phyloP scores from a whole-genome alignment of 2,329 filamentous ascomycete species.

The Fusarium zealandicum region DNA sequence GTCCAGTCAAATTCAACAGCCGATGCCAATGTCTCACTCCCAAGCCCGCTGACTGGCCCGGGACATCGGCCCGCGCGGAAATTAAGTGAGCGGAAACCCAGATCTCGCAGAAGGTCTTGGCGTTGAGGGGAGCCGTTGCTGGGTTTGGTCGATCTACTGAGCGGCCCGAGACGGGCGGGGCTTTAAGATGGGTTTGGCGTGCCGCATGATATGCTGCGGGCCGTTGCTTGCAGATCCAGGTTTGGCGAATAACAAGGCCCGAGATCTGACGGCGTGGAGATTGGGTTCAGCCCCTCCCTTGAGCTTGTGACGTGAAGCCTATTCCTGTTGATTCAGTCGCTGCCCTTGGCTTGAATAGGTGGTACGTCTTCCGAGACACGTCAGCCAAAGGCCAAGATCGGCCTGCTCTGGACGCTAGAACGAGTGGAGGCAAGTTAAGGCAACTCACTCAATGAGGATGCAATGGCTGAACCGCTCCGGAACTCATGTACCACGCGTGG shows the following conservation, averaged over 20 bases:
- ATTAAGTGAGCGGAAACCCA: not conserved
- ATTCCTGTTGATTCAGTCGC: no score
- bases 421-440: no score
- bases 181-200: not conserved
- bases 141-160: not conserved
- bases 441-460: no score
- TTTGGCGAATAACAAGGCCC: not conserved
- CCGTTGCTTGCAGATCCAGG: not conserved
- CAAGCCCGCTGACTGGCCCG: not conserved
- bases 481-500: no score
- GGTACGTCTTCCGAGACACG: not conserved
- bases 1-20: not conserved
- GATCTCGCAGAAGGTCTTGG: slow-evolving; percentile 1
- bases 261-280: not conserved
- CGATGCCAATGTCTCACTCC: not conserved
- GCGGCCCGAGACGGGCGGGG: not conserved
- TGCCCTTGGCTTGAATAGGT: not conserved
- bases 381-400: no score
- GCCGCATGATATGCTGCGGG: not conserved
- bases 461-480: no score
- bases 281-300: not conserved
- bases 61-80: not conserved
- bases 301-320: not conserved
- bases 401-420: no score
- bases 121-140: not conserved